Evolutionary conservation across 495 filamentous ascomycete species (phyloP).

Genomic region (Tuber magnatum): DNA sequence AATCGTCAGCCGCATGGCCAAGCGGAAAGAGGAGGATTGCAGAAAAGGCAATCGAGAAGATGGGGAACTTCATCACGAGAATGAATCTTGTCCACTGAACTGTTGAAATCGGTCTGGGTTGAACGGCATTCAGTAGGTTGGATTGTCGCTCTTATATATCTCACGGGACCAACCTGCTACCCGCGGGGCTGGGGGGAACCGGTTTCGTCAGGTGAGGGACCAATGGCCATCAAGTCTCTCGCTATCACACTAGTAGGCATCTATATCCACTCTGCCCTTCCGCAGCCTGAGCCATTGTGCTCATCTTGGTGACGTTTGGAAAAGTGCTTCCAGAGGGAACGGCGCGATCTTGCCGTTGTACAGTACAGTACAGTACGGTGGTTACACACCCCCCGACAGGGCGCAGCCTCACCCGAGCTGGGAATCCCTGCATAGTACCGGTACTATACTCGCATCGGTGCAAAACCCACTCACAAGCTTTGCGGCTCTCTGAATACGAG

Average conservation of each 20-base stretch:
- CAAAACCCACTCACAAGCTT: background rate
- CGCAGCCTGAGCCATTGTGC: background rate
- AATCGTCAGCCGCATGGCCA: background rate
- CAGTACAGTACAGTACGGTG: too few relatives aligned
- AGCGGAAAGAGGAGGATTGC: background rate
- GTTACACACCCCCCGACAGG: background rate
- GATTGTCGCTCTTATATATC: background rate
- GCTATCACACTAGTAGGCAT: background rate
- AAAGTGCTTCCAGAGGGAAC: background rate
- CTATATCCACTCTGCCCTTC: background rate
- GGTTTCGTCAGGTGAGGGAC: background rate
- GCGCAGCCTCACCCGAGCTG: background rate
- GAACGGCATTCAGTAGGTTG: background rate
- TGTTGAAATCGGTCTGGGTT: background rate
- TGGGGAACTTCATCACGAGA: background rate
- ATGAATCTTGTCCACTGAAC: background rate
- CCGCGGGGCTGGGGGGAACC: background rate
- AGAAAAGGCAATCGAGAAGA: background rate
- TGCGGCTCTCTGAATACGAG: conserved; percentile 1
- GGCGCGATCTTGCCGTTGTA: background rate
- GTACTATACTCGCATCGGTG: background rate
- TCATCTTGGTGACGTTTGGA: background rate
- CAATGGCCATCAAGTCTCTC: background rate
- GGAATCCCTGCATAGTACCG: background rate
- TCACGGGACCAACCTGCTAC: background rate